phyloP scores from a whole-genome alignment of 2,329 filamentous ascomycete genomes.

The Exophiala calicioides region DNA sequence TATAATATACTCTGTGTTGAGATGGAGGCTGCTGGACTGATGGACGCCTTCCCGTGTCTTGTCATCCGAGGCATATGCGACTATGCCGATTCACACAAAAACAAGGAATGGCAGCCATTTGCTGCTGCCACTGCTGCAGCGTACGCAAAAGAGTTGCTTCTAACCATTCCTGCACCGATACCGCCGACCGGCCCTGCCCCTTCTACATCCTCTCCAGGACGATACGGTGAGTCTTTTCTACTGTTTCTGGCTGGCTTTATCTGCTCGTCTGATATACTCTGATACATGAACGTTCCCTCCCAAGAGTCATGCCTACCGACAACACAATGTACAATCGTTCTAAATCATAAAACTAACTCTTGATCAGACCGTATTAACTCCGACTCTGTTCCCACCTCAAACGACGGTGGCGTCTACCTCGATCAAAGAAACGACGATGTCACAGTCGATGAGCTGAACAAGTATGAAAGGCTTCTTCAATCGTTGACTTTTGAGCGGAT shows the following conservation, averaged over 20 bases:
- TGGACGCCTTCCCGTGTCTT: conserved; percentile 26
- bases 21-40: conserved; percentile 31
- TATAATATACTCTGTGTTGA: conserved; percentile 20
- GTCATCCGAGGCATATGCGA: conserved; percentile 32
- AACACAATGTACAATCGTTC: background rate
- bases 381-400: background rate
- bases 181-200: background rate
- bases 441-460: background rate
- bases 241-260: too few species aligned
- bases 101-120: conserved; percentile 30
- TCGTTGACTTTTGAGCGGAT: conserved; percentile 43
- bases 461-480: conserved; percentile 21
- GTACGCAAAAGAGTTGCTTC: conserved; percentile 26
- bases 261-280: too few species aligned
- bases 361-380: background rate
- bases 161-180: background rate
- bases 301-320: too few species aligned
- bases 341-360: background rate
- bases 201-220: background rate
- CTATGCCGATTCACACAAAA: conserved; percentile 32
- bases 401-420: background rate
- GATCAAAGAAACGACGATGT: background rate
- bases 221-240: background rate
- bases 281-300: too few species aligned
- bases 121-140: conserved; percentile 29